phyloP scores from a whole-genome alignment of 306 rosid genomes.

The Acacia confusa region DNA sequence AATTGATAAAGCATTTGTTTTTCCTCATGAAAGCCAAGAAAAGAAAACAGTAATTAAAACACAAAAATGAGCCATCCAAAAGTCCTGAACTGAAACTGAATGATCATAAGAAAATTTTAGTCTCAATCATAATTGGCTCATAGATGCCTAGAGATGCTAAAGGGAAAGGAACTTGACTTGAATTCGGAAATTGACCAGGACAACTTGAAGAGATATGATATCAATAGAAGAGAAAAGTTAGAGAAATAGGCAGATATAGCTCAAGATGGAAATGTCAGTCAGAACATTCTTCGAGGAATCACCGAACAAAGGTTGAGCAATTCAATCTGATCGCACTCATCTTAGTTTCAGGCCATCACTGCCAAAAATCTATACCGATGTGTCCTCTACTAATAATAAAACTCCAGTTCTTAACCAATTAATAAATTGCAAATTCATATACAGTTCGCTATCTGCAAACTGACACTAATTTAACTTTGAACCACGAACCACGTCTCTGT shows the following conservation, averaged over 20 bases:
- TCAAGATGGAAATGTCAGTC: background rate
- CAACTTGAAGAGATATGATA: slow-evolving; percentile 1
- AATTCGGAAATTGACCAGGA: background rate
- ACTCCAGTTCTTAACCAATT: background rate
- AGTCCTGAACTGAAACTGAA: slow-evolving; percentile 7
- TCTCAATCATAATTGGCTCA: background rate
- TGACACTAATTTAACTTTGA: background rate
- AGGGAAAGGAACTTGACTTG: background rate
- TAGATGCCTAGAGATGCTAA: background rate
- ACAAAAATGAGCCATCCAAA: background rate
- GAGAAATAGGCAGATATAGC: background rate
- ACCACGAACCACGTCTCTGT: background rate
- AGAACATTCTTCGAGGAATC: background rate
- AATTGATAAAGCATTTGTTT: background rate
- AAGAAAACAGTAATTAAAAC: background rate
- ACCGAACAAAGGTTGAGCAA: background rate
- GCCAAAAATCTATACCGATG: background rate
- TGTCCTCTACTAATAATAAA: background rate
- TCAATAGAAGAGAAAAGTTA: background rate
- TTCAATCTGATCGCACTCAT: background rate
- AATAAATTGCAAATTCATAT: background rate
- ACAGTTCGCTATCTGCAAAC: background rate
- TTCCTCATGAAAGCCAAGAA: background rate
- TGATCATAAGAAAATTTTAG: background rate
- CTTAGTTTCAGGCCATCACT: background rate